Base-by-base conservation (phyloP, 73 alveolate species). In the Paramecium pentaurelia region DNA sequence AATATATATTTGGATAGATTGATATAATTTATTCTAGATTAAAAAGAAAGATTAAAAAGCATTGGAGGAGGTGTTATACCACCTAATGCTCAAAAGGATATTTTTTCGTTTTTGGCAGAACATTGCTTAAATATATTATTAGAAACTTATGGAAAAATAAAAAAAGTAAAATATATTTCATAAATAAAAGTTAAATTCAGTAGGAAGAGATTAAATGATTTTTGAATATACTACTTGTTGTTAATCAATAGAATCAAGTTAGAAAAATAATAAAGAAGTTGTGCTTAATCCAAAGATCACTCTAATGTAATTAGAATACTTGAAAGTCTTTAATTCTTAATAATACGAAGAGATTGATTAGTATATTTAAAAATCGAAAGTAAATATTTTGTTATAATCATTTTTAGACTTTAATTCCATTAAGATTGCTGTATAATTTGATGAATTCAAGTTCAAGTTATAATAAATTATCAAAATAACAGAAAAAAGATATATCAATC, bases 61-160 rank as follows among this genome's bases (percentile, higher is more conserved):
- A 44, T 45, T 20, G 91, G 91, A 8, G 91, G 91, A 14, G 91
- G 91, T 11, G 91, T 80, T 3, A 80, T 80, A 45, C 91, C 91
- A 80, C 20, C 25, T 1, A 80, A 49, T 45, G 91, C 91, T 14
- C 49, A 80, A 49, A 12, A 44, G 49, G 91, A 80, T 49, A 44
- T 80, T 9, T 80, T 45, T 27, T 80, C 18, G 6, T 80, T 45
- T 45, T 49, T 80, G n/a, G 75, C 75, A 32, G 44, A 80, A 47
- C 91, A 80, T 44, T 80, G 91, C 7, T 80, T 80, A 18, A 80
- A 47, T 80, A 44, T 40, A 20, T 80, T 80, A 36, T 20, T 80
- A 18, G 91, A 80, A 80, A 80, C 71, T 6, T 80, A 22, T 44
- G 71, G 77, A 80, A 80, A 80, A 80, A 44, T 80, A 6, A 80